phyloP scores from a whole-genome alignment of 345 rosid species.

The Ceriops decandra region DNA sequence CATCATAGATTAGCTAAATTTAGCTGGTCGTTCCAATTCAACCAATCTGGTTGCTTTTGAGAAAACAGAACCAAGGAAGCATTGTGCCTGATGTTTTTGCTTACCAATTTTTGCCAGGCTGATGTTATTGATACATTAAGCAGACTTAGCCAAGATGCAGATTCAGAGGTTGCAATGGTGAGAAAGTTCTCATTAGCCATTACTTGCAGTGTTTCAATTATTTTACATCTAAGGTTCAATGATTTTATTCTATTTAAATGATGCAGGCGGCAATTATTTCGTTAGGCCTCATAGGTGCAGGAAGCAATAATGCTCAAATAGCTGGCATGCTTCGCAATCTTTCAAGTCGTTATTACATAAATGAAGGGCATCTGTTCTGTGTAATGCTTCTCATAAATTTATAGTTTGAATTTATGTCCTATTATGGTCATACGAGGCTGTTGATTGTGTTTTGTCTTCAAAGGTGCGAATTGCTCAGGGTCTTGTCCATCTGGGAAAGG shows the following conservation, averaged over 20 bases:
- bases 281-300: conserved; percentile 89
- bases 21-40: too few species aligned
- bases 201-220: background rate
- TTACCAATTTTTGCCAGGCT: conserved; percentile 42
- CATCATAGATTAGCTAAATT: too few species aligned
- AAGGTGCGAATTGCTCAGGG: too few species aligned
- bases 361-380: conserved; percentile 78
- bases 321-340: conserved; percentile 97
- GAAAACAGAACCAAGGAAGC: too few species aligned
- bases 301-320: conserved; percentile 92
- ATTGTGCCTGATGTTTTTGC: too few species aligned
- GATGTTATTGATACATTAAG: conserved; percentile 96
- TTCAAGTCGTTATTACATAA: conserved; percentile 89
- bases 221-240: background rate
- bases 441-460: too few species aligned
- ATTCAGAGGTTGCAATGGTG: conserved; percentile 97
- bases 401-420: too few species aligned
- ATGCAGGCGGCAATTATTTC: conserved; percentile 82
- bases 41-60: too few species aligned
- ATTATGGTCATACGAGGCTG: too few species aligned
- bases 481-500: too few species aligned
- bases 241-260: conserved; percentile 19
- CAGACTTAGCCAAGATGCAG: conserved; percentile 94
- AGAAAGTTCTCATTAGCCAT: conserved; percentile 6
- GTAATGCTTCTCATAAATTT: conserved; percentile 39